Evolutionary conservation across 352 stramenopile genomes (phyloP).

Genomic region (Phytophthora foliorum): DNA sequence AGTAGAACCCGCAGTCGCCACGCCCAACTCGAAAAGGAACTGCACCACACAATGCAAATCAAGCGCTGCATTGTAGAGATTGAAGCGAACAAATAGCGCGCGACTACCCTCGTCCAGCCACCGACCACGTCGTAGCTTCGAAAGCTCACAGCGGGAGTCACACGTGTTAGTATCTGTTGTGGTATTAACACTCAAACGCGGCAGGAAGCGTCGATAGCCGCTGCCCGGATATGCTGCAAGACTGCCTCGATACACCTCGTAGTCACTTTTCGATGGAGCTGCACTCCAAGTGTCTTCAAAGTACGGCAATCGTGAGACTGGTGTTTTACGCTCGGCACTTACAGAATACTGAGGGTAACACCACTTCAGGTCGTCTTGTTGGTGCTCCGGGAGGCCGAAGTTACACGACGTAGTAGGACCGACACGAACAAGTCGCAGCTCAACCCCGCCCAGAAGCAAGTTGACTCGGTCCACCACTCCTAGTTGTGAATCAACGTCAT

Average conservation of each 20-base stretch:
- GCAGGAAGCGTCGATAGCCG: conserved; percentile 41
- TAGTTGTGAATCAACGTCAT: conserved; percentile 62
- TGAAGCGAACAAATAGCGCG: conserved; percentile 69
- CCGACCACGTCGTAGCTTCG: conserved; percentile 33
- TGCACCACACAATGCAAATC: conserved; percentile 59
- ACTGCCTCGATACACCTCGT: conserved; percentile 36
- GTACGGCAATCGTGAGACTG: conserved; percentile 22
- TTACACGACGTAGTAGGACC: conserved; percentile 34
- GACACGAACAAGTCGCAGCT: conserved; percentile 64
- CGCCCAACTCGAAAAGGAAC: conserved; percentile 68
- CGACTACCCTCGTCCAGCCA: conserved; percentile 68
- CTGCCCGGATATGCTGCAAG: conserved; percentile 49
- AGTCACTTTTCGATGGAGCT: conserved; percentile 11
- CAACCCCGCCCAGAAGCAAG: conserved; percentile 68
- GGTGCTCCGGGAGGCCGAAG: conserved; percentile 1
- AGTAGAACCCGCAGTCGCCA: conserved; percentile 26
- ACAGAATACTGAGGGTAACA: conserved; percentile 55
- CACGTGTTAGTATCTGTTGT: conserved; percentile 23
- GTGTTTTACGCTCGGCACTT: conserved; percentile 30
- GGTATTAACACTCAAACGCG: conserved; percentile 19
- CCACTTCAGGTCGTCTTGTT: conserved; percentile 16
- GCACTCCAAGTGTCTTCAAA: conserved; percentile 45
- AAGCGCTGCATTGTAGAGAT: conserved; percentile 66
- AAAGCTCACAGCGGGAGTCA: conserved; percentile 49
- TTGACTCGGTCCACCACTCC: conserved; percentile 56